Percentiles rank a stretch among this genome's conserved stretches.
Conservation (phyloP, 2,329 filamentous ascomycete genomes). For the Fusarium chuoi region DNA sequence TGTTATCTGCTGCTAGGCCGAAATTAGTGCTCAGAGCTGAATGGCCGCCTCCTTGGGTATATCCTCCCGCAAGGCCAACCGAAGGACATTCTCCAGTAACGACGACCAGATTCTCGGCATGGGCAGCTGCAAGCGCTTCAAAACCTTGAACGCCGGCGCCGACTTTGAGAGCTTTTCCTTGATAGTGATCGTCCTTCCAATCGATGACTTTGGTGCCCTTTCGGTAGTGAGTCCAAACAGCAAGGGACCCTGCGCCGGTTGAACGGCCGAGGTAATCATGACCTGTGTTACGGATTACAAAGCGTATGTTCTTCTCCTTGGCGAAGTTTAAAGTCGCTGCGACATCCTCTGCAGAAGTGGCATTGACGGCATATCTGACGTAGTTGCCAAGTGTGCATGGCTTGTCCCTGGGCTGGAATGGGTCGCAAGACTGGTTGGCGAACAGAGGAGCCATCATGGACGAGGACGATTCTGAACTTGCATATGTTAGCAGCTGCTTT, state of each 20-base stretch:
- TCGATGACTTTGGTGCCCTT: conserved; percentile 52
- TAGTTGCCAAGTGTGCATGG: conserved; percentile 59
- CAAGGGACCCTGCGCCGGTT: conserved; percentile 59
- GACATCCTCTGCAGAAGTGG: conserved; percentile 46
- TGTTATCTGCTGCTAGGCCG: conserved; percentile 69
- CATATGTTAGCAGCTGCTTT: not conserved
- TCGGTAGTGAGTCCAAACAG: conserved; percentile 55
- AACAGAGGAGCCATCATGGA: conserved; percentile 51
- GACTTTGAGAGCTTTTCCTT: conserved; percentile 62
- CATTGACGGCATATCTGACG: conserved; percentile 52
- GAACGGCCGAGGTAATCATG: conserved; percentile 67
- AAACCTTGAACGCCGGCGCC: conserved; percentile 64
- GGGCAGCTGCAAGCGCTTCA: conserved; percentile 58
- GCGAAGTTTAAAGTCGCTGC: conserved; percentile 45
- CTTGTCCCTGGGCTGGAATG: conserved; percentile 44
- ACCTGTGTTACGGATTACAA: conserved; percentile 63
- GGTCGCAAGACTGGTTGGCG: conserved; percentile 53
- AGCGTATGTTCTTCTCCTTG: conserved; percentile 53
- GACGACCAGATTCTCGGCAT: conserved; percentile 57
- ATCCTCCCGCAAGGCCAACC: conserved; percentile 69
- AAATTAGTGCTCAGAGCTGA: conserved; percentile 61
- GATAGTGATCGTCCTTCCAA: conserved; percentile 56
- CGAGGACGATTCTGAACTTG: conserved; percentile 30
- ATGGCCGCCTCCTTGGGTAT: conserved; percentile 67
- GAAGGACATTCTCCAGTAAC: conserved; percentile 66